A percentile compares a stretch with the other conserved stretches of the same genome.
phyloP scores from a whole-genome alignment of 371 early-diverging fungal species.

The Circinella minor region DNA sequence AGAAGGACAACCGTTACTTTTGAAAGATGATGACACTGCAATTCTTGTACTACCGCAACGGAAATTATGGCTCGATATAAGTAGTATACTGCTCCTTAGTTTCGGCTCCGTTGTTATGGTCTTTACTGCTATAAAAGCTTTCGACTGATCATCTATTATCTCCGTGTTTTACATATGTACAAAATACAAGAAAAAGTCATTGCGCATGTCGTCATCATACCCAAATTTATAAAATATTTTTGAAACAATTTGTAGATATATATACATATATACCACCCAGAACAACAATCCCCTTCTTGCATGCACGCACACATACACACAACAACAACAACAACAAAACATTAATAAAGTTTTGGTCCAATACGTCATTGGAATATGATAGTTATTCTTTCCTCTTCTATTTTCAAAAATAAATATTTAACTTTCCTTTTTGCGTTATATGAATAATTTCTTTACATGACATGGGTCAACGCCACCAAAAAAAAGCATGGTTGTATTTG shows the following conservation, averaged over 20 bases:
- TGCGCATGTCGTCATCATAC: slow-evolving; percentile 8
- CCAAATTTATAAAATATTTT: slow-evolving; percentile 5
- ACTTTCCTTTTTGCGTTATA: no score
- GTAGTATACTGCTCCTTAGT: slow-evolving; percentile 16
- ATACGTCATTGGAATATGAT: no score
- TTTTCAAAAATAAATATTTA: no score
- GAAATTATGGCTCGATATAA: slow-evolving; percentile 25
- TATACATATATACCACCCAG: neutral
- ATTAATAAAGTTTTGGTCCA: no score
- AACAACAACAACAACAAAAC: neutral
- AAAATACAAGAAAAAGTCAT: neutral
- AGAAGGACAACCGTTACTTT: neutral
- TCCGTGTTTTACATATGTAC: slow-evolving; percentile 6
- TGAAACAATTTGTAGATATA: slow-evolving; percentile 9
- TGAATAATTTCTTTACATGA: no score
- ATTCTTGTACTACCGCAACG: slow-evolving; percentile 6
- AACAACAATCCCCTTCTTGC: neutral
- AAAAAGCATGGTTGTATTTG: no score
- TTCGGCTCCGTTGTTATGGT: slow-evolving; percentile 28
- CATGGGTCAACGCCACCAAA: no score
- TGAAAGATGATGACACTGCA: neutral
- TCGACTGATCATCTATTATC: slow-evolving; percentile 9
- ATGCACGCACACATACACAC: neutral
- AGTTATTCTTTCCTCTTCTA: no score
- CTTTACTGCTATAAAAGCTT: slow-evolving; percentile 22